Base-by-base conservation (phyloP, 495 filamentous ascomycete genomes). In the Bryoglossum gracile region DNA sequence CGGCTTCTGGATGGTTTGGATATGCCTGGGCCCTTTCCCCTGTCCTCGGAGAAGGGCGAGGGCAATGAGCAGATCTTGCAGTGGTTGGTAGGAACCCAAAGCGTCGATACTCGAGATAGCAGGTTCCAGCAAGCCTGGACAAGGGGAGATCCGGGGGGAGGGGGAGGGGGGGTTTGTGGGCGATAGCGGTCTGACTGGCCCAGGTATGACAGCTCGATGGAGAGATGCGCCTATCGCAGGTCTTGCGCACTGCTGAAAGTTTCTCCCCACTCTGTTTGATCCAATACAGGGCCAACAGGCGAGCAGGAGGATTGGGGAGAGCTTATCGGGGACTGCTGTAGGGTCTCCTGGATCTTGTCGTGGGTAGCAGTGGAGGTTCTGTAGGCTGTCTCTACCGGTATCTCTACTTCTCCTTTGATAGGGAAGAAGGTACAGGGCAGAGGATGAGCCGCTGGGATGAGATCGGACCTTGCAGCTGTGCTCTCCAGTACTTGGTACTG, bases 21-120 rank as follows among this genome's bases (percentile, higher is more conserved):
- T 44, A 33, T 57, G 21, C 53, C 36, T 28, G 32, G 38, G 45
- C 21, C 25, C 25, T 32, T 2, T 56, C 39, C 56, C 53, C 53
- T 55, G 53, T 36, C 48, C 53, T 59, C 53, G 56, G 53, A 50
- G 49, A 50, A 50, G 32, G 23, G 56, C 49, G 53, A 50, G 32
- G 23, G 56, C 49, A 50, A 59, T 35, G 37, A 35, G 35, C 42
- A 43, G 40, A 28, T 25, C 38, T 43, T 43, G 8, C 28, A 40
- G 14, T n/a, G n/a, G n/a, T n/a, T 30, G 26, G 26, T 13, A 30
- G 26, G 13, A 30, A 19, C 24, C 28, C 16, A 17, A 21, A 24
- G n/a, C 13, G n/a, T n/a, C n/a, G 28, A 22, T 37, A 28, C 44
- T 46, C 19, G 34, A 58, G 46, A 33, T 3, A 49, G 51, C 22